Percentiles rank a stretch among this genome's conserved stretches.
These are phyloP conservation scores for Penicillium mononematosum DNA, from an alignment of 495 filamentous ascomycete genomes.

Conservation along the genomic window DNA sequence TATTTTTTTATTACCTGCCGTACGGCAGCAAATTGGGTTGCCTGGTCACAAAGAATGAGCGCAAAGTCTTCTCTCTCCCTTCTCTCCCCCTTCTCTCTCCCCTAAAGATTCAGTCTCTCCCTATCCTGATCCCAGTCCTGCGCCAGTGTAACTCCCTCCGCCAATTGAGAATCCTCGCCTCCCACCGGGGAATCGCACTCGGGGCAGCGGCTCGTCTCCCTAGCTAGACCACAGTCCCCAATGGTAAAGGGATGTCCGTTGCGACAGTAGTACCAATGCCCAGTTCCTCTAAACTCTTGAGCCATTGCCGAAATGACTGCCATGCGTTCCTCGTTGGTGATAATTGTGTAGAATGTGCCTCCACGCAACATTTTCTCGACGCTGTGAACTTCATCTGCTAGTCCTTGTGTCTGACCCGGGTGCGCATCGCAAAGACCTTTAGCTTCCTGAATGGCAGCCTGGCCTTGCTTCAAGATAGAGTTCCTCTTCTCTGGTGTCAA, in stretches of 20 bases:
- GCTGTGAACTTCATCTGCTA: slow-evolving; percentile 30
- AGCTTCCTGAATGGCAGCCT: slow-evolving; percentile 24
- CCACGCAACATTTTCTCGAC: slow-evolving; percentile 34
- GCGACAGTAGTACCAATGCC: slow-evolving; percentile 67
- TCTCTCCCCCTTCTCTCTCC: too few relatives aligned
- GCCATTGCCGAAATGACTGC: slow-evolving; percentile 53
- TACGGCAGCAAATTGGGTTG: neutral
- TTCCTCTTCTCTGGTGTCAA: neutral
- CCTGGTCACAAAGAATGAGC: neutral
- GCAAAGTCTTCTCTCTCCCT: too few relatives aligned
- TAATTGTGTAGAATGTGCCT: slow-evolving; percentile 41
- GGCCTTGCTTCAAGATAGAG: slow-evolving; percentile 5
- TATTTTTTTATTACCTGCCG: neutral
- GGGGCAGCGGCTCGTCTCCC: slow-evolving; percentile 61
- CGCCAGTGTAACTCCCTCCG: slow-evolving; percentile 50
- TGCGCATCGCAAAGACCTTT: slow-evolving; percentile 25
- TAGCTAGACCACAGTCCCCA: slow-evolving; percentile 71
- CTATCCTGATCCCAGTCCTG: slow-evolving; percentile 43
- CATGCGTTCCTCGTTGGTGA: slow-evolving; percentile 48
- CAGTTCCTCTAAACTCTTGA: slow-evolving; percentile 50
- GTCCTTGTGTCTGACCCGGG: slow-evolving; percentile 27
- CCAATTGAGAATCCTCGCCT: slow-evolving; percentile 53
- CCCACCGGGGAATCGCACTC: slow-evolving; percentile 63
- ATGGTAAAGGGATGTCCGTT: slow-evolving; percentile 73
- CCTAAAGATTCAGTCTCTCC: neutral